phyloP scores from a whole-genome alignment of 2,329 filamentous ascomycete genomes.

The Scopulariopsis brevicaulis region DNA sequence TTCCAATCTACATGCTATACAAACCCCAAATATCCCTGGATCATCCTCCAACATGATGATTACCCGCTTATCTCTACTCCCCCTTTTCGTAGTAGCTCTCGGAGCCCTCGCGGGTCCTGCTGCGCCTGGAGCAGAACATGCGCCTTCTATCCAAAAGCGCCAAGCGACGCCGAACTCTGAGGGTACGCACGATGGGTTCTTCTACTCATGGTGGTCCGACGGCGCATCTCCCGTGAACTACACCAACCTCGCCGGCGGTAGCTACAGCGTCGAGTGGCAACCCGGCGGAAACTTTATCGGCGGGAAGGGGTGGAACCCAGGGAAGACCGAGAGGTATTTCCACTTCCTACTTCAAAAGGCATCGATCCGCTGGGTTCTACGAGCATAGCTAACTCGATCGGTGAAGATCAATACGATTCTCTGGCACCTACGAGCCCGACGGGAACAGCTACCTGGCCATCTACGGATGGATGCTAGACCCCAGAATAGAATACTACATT shows the following conservation, averaged over 20 bases:
- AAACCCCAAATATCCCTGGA: too few relatives aligned
- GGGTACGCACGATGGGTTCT: slow-evolving; percentile 27
- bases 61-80: too few relatives aligned
- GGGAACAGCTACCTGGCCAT: slow-evolving; percentile 22
- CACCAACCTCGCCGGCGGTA: slow-evolving; percentile 27
- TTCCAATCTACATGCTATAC: too few relatives aligned
- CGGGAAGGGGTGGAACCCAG: slow-evolving; percentile 47
- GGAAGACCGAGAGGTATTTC: slow-evolving; percentile 10
- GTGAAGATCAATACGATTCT: slow-evolving; percentile 7
- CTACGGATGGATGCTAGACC: slow-evolving; percentile 24
- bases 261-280: slow-evolving; percentile 32
- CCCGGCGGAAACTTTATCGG: slow-evolving; percentile 39
- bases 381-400: neutral
- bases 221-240: slow-evolving; percentile 29
- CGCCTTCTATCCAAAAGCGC: slow-evolving; percentile 3
- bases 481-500: slow-evolving; percentile 24
- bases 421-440: slow-evolving; percentile 17
- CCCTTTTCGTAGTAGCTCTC: too few relatives aligned
- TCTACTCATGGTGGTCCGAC: slow-evolving; percentile 37
- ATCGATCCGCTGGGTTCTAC: neutral
- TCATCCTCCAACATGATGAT: too few relatives aligned
- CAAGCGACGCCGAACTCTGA: slow-evolving; percentile 20
- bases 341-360: neutral
- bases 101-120: too few relatives aligned
- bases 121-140: too few relatives aligned